Percentiles rank a stretch among this genome's conserved stretches.
These are phyloP conservation scores for Nakaseomyces bracarensis DNA, from an alignment of 1,139 yeast genomes.

Conservation along the genomic window DNA sequence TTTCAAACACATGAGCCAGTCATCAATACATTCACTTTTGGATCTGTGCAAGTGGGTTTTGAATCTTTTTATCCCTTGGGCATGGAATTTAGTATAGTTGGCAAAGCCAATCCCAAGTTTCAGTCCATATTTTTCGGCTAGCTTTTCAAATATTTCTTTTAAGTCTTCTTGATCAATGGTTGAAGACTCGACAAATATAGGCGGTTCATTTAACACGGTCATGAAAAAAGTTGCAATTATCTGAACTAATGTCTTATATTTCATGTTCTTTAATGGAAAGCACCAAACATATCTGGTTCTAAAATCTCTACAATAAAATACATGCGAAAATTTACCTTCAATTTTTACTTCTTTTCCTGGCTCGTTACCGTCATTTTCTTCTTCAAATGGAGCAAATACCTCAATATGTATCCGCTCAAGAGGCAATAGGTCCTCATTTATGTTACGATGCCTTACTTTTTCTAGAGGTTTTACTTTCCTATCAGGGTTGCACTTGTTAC, in stretches of 20 bases:
- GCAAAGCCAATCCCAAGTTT: slow-evolving; percentile 27
- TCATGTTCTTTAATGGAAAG: slow-evolving; percentile 23
- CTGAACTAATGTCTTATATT: slow-evolving; percentile 19
- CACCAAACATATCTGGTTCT: slow-evolving; percentile 28
- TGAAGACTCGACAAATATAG: slow-evolving; percentile 27
- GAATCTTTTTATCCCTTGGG: slow-evolving; percentile 19
- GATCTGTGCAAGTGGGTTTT: slow-evolving; percentile 15
- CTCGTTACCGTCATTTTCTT: slow-evolving; percentile 4
- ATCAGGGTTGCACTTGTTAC: slow-evolving; percentile 27
- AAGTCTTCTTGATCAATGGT: slow-evolving; percentile 27
- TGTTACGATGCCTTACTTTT: slow-evolving; percentile 17
- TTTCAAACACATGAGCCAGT: slow-evolving; percentile 26
- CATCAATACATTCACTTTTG: slow-evolving; percentile 21
- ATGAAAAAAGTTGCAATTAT: slow-evolving; percentile 17
- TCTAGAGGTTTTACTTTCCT: slow-evolving; percentile 13
- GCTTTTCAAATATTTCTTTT: slow-evolving; percentile 24
- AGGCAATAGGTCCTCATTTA: slow-evolving; percentile 21
- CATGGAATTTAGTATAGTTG: slow-evolving; percentile 18
- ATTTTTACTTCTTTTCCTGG: slow-evolving; percentile 11
- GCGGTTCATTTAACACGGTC: slow-evolving; percentile 21
- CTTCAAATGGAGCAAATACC: slow-evolving; percentile 23
- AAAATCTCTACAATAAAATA: slow-evolving; percentile 27
- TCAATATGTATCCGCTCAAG: slow-evolving; percentile 30
- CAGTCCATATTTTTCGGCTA: slow-evolving; percentile 21
- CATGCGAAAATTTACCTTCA: slow-evolving; percentile 25